phyloP scores from a whole-genome alignment of 2,329 filamentous ascomycete genomes.

The Colletotrichum endophyticum region DNA sequence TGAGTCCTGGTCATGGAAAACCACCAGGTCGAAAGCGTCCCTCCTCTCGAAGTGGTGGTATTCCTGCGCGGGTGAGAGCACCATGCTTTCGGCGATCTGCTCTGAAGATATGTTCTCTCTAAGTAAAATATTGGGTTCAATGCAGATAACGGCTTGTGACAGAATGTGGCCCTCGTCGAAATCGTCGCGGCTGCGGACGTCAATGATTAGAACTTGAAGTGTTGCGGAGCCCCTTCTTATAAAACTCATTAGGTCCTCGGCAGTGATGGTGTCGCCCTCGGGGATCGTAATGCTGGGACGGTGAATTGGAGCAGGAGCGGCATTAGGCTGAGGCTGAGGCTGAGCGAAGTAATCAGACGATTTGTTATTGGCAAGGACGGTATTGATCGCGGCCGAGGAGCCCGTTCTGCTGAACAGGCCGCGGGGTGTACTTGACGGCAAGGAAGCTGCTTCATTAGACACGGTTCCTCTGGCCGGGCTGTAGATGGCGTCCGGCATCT shows the following conservation, averaged over 20 bases:
- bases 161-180: constrained; percentile 92
- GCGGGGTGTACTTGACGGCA: constrained; percentile 68
- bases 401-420: constrained; percentile 64
- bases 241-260: constrained; percentile 73
- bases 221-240: constrained; percentile 53
- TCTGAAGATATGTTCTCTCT: constrained; percentile 69
- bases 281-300: constrained; percentile 41
- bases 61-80: constrained; percentile 77
- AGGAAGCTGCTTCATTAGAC: constrained; percentile 67
- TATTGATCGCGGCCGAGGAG: constrained; percentile 25
- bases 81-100: constrained; percentile 69
- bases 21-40: constrained; percentile 82
- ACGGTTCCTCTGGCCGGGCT: constrained; percentile 77
- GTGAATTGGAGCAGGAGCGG: constrained; percentile 34
- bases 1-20: constrained; percentile 84
- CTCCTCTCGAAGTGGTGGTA: constrained; percentile 73
- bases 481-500: constrained; percentile 77
- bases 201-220: constrained; percentile 79
- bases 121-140: constrained; percentile 79
- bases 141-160: constrained; percentile 82
- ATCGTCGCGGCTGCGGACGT: constrained; percentile 78
- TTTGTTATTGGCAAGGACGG: constrained; percentile 26
- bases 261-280: constrained; percentile 63
- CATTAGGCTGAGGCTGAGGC: constrained; percentile 28
- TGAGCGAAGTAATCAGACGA: constrained; percentile 38